Conservation (phyloP, 805 yeast genomes). For the Zygosaccharomyces pseudorouxii region DNA sequence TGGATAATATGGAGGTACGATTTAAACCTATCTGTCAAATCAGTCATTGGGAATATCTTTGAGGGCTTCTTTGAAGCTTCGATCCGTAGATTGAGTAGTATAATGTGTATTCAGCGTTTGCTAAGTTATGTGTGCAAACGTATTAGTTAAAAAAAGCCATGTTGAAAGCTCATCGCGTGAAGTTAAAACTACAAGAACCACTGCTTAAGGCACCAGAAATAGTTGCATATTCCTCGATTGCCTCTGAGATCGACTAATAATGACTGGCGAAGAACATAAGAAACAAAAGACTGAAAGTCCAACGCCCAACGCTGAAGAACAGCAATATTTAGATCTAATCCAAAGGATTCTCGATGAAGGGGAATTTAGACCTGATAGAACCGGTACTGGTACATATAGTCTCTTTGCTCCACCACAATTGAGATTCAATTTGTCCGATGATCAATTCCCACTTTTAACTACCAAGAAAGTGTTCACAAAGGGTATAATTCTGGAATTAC, state of each 20-base stretch:
- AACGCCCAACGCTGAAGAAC: slow-evolving; percentile 54
- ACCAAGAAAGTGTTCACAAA: slow-evolving; percentile 88
- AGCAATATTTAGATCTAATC: slow-evolving; percentile 82
- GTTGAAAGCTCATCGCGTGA: slow-evolving; percentile 4
- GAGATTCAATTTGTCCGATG: slow-evolving; percentile 69
- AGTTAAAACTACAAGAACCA: background rate
- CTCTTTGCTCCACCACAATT: slow-evolving; percentile 95
- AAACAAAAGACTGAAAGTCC: slow-evolving; percentile 7
- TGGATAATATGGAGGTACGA: slow-evolving; percentile 28
- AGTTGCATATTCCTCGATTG: background rate
- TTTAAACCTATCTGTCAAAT: slow-evolving; percentile 29
- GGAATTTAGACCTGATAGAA: slow-evolving; percentile 89
- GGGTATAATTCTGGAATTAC: slow-evolving; percentile 81
- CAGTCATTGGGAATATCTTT: slow-evolving; percentile 19
- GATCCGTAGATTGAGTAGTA: no score
- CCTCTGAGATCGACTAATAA: background rate
- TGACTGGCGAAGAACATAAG: slow-evolving; percentile 11
- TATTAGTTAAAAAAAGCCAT: background rate
- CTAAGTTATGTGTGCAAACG: no score
- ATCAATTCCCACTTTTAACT: slow-evolving; percentile 80
- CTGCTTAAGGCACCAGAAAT: background rate
- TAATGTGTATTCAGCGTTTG: no score
- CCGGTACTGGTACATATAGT: slow-evolving; percentile 94
- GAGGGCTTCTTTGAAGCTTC: no score
- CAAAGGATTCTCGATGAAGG: slow-evolving; percentile 73